phyloP scores from a whole-genome alignment of 805 yeast genomes.

The Suhomyces faveliae region DNA sequence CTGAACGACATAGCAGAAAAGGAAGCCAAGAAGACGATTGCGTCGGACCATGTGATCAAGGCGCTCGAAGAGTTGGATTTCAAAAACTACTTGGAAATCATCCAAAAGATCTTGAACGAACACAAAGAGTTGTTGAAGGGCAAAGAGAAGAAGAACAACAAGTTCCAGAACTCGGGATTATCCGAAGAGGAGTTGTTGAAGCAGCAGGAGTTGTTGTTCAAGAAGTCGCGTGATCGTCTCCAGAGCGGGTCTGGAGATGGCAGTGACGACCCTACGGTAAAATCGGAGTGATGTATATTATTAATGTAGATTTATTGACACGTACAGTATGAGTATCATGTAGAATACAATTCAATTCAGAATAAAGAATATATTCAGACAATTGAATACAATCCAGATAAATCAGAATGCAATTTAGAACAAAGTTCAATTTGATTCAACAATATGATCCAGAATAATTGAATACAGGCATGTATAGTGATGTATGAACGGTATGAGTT shows the following conservation, averaged over 20 bases:
- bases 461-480: neutral
- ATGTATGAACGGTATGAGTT: neutral
- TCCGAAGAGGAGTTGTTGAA: constrained; percentile 87
- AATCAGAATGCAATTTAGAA: no score
- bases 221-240: constrained; percentile 66
- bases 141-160: constrained; percentile 86
- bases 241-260: constrained; percentile 32
- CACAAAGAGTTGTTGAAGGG: constrained; percentile 87
- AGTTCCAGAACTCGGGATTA: constrained; percentile 88
- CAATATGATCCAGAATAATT: neutral
- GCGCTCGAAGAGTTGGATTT: constrained; percentile 89
- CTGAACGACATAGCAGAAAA: constrained; percentile 95
- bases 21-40: constrained; percentile 94
- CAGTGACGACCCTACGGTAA: constrained; percentile 10
- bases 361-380: no score
- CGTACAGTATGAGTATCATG: no score
- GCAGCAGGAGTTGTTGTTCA: constrained; percentile 91
- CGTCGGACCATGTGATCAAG: constrained; percentile 91
- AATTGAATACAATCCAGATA: no score
- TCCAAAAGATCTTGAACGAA: constrained; percentile 75
- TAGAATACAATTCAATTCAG: no score
- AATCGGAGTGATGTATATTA: constrained; percentile 9
- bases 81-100: constrained; percentile 75
- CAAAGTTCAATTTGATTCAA: no score
- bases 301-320: neutral